Base-by-base conservation (phyloP, 2,329 filamentous ascomycete genomes). In the Capronia epimyces region DNA sequence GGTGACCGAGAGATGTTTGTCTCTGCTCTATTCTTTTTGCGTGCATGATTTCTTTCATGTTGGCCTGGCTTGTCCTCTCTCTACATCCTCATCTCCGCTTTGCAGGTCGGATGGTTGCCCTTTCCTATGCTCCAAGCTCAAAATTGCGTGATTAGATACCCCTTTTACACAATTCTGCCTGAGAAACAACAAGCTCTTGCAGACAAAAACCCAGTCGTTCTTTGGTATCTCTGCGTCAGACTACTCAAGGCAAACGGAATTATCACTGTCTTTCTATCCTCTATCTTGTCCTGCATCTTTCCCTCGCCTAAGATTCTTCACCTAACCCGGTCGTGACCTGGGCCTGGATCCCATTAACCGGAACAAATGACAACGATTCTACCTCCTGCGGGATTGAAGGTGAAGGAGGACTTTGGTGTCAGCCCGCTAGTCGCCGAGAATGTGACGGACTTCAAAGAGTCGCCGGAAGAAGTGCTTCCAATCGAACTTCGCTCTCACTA, bases 61-160 rank as follows among this genome's bases (percentile, higher is more conserved):
- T 37, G 25, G 40, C n/a, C 25, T 31, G 9, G 15, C 16, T 5
- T 29, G 15, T 29, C 18, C 16, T 36, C 12, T n/a, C 21, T 50
- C 15, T 41, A 25, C 46, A n/a, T n/a, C 27, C 48, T 25, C 34
- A 39, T 25, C 41, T 46, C 21, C 21, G 22, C 10, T 15, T 16
- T 36, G 21, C 39, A 42, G 3, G 13, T 10, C n/a, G 9, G 21
- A 25, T 6, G 21, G 45, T 45, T 32, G 40, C 45, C 22, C 50
- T 34, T 48, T 49, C 32, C 34, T 32, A 34, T 45, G 10, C 29
- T 21, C 5, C n/a, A 52, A 52, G 53, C 49, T 46, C 37, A 43
- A 49, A 49, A 55, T 55, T 51, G 53, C 53, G 53, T 55, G 53
- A 55, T 55, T 41, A 16, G 22, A 24, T 46, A 32, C 41, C 41